Conservation (phyloP, 352 stramenopile species). For the Globisporangium alternatum region DNA sequence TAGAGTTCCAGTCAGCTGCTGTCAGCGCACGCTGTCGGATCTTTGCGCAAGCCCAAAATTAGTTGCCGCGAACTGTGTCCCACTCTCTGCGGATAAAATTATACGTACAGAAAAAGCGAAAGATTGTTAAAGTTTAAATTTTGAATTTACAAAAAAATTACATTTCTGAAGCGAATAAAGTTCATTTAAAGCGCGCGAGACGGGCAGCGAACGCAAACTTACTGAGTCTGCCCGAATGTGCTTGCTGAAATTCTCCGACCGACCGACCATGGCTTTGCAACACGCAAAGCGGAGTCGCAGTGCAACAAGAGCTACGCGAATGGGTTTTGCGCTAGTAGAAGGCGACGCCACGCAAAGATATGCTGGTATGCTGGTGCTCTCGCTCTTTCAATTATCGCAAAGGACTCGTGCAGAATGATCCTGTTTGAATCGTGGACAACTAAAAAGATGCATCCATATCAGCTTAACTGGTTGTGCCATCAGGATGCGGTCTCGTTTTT, state of each 20-base stretch:
- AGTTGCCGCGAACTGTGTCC: neutral
- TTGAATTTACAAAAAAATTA: too few relatives aligned
- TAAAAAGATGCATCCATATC: neutral
- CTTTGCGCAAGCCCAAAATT: slow-evolving; percentile 10
- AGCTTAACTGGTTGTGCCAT: slow-evolving; percentile 10
- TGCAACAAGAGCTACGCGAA: too few relatives aligned
- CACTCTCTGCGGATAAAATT: neutral
- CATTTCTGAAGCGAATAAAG: too few relatives aligned
- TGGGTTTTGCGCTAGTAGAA: too few relatives aligned
- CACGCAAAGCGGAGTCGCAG: neutral
- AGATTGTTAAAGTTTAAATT: too few relatives aligned
- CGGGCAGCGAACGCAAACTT: too few relatives aligned
- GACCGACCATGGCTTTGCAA: neutral
- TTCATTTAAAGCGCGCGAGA: too few relatives aligned
- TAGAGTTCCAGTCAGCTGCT: neutral
- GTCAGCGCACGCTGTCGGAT: neutral
- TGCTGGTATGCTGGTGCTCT: too few relatives aligned
- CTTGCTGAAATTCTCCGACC: neutral
- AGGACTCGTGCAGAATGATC: too few relatives aligned
- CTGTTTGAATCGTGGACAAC: too few relatives aligned
- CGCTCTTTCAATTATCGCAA: too few relatives aligned
- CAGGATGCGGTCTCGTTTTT: neutral
- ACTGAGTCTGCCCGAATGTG: neutral
- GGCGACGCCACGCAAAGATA: too few relatives aligned
- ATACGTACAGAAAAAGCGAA: neutral